Evolutionary conservation across 1,284 basidiomycete genomes (phyloP).

Genomic region (Xanthoconium separans): DNA sequence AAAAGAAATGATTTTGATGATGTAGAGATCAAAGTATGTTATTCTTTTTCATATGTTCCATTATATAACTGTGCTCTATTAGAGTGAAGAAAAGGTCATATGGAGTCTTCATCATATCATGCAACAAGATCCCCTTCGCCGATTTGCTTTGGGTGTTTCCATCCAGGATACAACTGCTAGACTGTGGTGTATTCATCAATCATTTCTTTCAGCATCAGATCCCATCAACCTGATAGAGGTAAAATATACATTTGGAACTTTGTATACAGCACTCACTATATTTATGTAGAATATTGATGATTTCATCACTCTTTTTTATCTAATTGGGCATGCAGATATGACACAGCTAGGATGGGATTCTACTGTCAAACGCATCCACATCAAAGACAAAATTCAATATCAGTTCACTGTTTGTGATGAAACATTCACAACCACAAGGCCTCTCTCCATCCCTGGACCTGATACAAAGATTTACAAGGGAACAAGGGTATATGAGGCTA

Average conservation of each 20-base stretch:
- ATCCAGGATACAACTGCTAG: conserved; percentile 5
- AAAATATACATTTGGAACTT: neutral
- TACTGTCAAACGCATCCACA: neutral
- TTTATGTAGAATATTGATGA: neutral
- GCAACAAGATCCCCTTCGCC: conserved; percentile 5
- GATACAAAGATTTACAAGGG: conserved; percentile 9
- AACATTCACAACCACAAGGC: neutral
- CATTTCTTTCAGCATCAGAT: neutral
- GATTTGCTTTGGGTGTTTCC: conserved; percentile 10
- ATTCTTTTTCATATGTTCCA: neutral
- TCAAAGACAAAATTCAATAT: neutral
- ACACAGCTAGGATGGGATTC: neutral
- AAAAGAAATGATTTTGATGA: neutral
- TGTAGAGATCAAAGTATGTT: neutral
- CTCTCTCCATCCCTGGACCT: conserved; percentile 3
- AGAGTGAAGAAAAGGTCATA: conserved; percentile 14
- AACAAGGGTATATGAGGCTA: conserved; percentile 8
- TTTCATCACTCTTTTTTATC: conserved; percentile 4
- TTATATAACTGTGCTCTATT: neutral
- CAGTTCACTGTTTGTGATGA: neutral
- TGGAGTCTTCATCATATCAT: conserved; percentile 17
- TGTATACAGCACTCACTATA: neutral
- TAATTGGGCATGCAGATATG: neutral
- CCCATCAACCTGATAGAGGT: conserved; percentile 3
- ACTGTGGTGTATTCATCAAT: conserved; percentile 6